These are phyloP conservation scores for Colletotrichum camelliae DNA, from an alignment of 2,329 filamentous ascomycete species.

Conservation along the genomic window DNA sequence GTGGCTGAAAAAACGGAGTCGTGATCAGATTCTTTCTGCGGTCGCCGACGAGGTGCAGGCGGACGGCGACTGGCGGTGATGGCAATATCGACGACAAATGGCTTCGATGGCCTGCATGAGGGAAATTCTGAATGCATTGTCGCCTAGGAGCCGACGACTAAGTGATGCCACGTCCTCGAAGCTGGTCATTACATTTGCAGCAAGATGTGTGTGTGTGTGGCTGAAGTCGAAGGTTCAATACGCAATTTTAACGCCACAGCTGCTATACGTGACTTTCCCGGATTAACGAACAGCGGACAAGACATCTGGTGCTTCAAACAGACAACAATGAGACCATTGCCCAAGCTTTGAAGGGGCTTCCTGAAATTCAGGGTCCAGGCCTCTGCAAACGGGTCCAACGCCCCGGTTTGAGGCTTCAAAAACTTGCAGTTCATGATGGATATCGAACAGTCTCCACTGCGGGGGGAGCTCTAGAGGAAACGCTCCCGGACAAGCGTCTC, in stretches of 20 bases:
- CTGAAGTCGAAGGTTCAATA: background rate
- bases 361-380: slow-evolving; percentile 13
- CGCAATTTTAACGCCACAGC: background rate
- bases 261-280: background rate
- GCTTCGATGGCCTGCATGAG: background rate
- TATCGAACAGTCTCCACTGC: slow-evolving; percentile 11
- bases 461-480: background rate
- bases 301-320: background rate
- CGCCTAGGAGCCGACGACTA: background rate
- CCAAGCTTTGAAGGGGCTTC: background rate
- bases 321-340: background rate
- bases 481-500: slow-evolving; percentile 8
- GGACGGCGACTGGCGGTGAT: slow-evolving; percentile 12
- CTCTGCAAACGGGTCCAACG: background rate
- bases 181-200: background rate
- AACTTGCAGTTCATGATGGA: slow-evolving; percentile 13
- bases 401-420: slow-evolving; percentile 15
- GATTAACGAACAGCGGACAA: background rate
- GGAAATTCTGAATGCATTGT: background rate
- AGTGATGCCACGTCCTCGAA: background rate
- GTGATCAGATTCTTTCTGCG: slow-evolving; percentile 18
- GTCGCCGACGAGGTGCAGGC: slow-evolving; percentile 18
- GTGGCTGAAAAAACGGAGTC: slow-evolving; percentile 19
- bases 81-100: background rate
- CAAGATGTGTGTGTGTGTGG: background rate